These are phyloP conservation scores for Naganishia sp. DNA, from an alignment of 1,284 basidiomycete genomes.

Conservation along the genomic window DNA sequence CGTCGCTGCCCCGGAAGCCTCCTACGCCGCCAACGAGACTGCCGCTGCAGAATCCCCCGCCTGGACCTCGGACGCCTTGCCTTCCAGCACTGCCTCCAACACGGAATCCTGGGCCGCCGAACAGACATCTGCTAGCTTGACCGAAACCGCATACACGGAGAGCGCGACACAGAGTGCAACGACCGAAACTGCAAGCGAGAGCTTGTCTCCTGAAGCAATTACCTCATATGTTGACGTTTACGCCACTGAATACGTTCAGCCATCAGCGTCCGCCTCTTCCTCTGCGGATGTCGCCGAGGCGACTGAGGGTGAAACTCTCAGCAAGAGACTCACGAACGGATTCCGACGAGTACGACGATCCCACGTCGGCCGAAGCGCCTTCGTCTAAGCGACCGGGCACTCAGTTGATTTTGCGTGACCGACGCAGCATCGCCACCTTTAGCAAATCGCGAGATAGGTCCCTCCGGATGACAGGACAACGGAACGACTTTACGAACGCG, in stretches of 20 bases:
- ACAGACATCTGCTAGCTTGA: neutral
- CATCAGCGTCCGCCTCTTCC: constrained; percentile 12
- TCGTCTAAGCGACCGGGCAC: neutral
- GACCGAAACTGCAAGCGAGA: neutral
- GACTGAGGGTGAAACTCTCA: constrained; percentile 8
- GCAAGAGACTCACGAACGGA: constrained; percentile 14
- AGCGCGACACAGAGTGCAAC: neutral
- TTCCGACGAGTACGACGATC: constrained; percentile 18
- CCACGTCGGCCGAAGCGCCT: constrained; percentile 23
- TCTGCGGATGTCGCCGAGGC: neutral
- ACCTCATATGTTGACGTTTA: constrained; percentile 30
- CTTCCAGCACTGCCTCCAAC: constrained; percentile 17
- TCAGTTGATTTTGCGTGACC: neutral
- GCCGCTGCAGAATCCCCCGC: neutral
- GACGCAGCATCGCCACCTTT: too few species aligned
- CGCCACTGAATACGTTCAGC: constrained; percentile 29
- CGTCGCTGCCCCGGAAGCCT: neutral
- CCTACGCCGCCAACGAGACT: constrained; percentile 1
- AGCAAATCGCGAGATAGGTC: too few species aligned
- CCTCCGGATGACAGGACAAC: neutral
- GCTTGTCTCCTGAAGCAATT: neutral
- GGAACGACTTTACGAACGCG: neutral
- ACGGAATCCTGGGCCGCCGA: constrained; percentile 7
- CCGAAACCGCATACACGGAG: neutral
- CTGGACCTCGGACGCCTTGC: constrained; percentile 4